Conservation (phyloP, 2,329 filamentous ascomycete genomes). For the Aspergillus proliferans region DNA sequence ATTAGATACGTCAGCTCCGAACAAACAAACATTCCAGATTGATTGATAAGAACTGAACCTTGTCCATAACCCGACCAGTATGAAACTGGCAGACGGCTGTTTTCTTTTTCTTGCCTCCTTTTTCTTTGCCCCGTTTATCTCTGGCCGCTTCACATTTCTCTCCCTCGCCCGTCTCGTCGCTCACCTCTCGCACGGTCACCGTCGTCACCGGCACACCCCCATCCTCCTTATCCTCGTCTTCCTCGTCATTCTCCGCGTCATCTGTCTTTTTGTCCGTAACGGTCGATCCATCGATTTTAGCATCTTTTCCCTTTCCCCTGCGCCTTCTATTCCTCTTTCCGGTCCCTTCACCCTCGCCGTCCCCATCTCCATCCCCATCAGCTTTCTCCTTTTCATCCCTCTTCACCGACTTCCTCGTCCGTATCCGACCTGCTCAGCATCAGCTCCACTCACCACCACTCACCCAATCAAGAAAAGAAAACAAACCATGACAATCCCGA, state of each 20-base stretch:
- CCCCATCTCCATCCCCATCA: background rate
- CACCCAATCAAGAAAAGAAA: background rate
- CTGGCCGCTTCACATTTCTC: background rate
- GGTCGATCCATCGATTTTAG: no score
- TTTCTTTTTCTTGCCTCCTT: background rate
- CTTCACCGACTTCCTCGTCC: background rate
- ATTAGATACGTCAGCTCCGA: background rate
- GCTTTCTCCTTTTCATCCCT: background rate
- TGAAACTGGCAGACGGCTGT: background rate
- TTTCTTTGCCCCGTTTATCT: background rate
- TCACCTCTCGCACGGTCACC: background rate
- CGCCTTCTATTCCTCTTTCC: background rate
- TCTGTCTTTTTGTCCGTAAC: background rate
- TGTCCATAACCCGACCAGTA: background rate
- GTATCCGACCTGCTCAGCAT: background rate
- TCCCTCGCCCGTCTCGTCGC: background rate
- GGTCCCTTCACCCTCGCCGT: background rate
- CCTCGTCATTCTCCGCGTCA: background rate
- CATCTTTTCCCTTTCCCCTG: no score
- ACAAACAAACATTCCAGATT: background rate
- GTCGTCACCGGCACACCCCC: background rate
- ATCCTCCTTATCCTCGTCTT: background rate
- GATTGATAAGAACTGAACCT: slow-evolving; percentile 1
- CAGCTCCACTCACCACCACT: background rate
- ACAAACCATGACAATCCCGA: slow-evolving; percentile 2